These are phyloP conservation scores for Paraconiothyrium brasiliense DNA, from an alignment of 2,329 filamentous ascomycete species.

Conservation along the genomic window DNA sequence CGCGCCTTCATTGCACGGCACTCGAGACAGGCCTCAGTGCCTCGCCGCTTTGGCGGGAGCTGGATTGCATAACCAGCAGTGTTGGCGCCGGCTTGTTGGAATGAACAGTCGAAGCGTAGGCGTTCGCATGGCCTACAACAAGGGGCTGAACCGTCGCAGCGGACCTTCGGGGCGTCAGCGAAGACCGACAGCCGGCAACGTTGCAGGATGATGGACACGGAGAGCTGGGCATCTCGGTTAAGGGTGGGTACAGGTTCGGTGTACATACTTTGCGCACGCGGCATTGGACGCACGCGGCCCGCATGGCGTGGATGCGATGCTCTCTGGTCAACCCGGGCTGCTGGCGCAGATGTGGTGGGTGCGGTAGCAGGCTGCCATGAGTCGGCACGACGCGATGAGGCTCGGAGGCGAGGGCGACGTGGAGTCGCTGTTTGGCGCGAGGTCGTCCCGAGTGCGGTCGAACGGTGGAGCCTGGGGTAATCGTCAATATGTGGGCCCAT, in stretches of 20 bases:
- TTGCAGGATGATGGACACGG: neutral
- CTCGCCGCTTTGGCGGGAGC: conserved; percentile 8
- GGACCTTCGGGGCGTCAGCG: conserved; percentile 11
- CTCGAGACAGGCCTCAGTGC: conserved; percentile 11
- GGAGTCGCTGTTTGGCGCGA: neutral
- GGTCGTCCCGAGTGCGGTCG: neutral
- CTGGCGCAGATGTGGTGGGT: neutral
- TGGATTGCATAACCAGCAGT: conserved; percentile 4
- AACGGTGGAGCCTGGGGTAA: neutral
- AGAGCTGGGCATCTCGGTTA: neutral
- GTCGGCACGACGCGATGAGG: neutral
- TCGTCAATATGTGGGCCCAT: conserved; percentile 1
- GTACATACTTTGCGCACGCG: conserved; percentile 8
- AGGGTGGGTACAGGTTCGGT: neutral
- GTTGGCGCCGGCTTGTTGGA: conserved; percentile 1
- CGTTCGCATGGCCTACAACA: conserved; percentile 12
- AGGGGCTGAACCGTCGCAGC: conserved; percentile 9
- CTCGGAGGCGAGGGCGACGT: neutral
- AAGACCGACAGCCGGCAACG: conserved; percentile 7
- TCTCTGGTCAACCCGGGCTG: neutral
- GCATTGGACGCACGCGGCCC: conserved; percentile 9
- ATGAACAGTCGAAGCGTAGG: conserved; percentile 8
- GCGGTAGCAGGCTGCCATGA: neutral
- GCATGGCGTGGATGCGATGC: neutral
- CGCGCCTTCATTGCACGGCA: conserved; percentile 10